These are phyloP conservation scores for Colletotrichum sansevieriae DNA, from an alignment of 2,329 filamentous ascomycete species.

Conservation along the genomic window DNA sequence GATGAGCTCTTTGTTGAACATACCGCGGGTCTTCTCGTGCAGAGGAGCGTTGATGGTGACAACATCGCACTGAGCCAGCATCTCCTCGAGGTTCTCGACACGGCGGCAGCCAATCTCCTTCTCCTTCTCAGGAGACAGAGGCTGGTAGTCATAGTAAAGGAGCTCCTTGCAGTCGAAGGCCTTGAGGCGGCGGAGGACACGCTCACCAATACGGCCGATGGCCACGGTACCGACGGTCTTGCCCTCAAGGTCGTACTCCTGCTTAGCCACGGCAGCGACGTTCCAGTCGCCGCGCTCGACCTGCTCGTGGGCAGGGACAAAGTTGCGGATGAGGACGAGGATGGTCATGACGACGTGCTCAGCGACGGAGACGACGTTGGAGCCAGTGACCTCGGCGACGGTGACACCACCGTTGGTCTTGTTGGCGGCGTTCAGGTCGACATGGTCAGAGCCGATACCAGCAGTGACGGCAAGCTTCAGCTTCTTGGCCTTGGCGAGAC, in stretches of 20 bases:
- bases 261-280: conserved; percentile 95
- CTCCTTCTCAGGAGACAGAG: conserved; percentile 85
- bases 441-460: conserved; percentile 98
- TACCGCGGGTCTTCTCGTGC: conserved; percentile 94
- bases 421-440: conserved; percentile 97
- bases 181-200: conserved; percentile 95
- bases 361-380: conserved; percentile 97
- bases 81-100: conserved; percentile 90
- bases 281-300: conserved; percentile 92
- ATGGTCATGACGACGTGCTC: conserved; percentile 99
- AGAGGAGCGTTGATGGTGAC: conserved; percentile 99
- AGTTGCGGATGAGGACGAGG: conserved; percentile 95
- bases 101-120: conserved; percentile 95
- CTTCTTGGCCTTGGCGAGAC: conserved; percentile 97
- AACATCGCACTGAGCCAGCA: conserved; percentile 93
- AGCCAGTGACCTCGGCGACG: conserved; percentile 97
- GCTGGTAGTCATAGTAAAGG: conserved; percentile 99
- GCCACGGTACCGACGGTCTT: conserved; percentile 99
- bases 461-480: conserved; percentile 97
- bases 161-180: conserved; percentile 99
- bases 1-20: conserved; percentile 99
- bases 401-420: conserved; percentile 98
- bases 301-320: conserved; percentile 96
- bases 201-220: conserved; percentile 97
- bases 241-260: conserved; percentile 96